Evolutionary conservation across 768 basidiomycete genomes (phyloP), one percentile per base, ranked within the genome.

Genomic region (Suillus placidus): DNA sequence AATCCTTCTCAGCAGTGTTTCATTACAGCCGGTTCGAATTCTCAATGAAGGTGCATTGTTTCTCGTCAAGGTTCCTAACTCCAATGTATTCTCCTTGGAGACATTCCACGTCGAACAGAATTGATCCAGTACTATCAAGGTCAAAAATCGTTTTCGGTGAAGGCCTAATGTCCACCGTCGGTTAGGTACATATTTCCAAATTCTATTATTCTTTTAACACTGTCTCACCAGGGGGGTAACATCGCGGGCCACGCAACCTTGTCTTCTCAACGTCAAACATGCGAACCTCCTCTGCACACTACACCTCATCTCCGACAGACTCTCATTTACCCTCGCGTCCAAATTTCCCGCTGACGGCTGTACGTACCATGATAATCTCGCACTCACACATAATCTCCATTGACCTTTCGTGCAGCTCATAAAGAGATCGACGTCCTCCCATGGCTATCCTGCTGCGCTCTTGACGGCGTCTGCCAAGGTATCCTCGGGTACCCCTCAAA

Each of bases 251-350:
- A 66, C 72, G 81, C 34, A 82, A 79, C 62, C 82, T 82, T 0
- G 78, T 82, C 0, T 84, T 84, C 66, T 80, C 81, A 1, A 72
- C 73, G 14, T 68, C 70, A 1, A 80, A 83, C 67, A 76, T 83
- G 76, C 78, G 81, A 20, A 69, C 13, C 43, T 76, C 18, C 64
- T 75, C 20, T 69, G 73, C 42, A 55, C 69, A 52, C 67, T 81
- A 35, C 73, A 75, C 42, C 74, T 75, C 6, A 77, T 81, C 23
- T 75, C 79, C 7, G 67, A 74, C 18, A 66, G 60, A 51, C 66
- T 79, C 51, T 64, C 71, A 20, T n/a, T 51, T 2, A 37, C 37
- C 3, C 10, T 37, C 37, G 37, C 37, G 12, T 37, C 10, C 37
- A 37, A 37, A 37, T 12, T 37, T 37, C 37, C 12, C 2, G 37